Conservation (phyloP, 192 early-diverging fungal genomes). For the Coemansia sp. region DNA sequence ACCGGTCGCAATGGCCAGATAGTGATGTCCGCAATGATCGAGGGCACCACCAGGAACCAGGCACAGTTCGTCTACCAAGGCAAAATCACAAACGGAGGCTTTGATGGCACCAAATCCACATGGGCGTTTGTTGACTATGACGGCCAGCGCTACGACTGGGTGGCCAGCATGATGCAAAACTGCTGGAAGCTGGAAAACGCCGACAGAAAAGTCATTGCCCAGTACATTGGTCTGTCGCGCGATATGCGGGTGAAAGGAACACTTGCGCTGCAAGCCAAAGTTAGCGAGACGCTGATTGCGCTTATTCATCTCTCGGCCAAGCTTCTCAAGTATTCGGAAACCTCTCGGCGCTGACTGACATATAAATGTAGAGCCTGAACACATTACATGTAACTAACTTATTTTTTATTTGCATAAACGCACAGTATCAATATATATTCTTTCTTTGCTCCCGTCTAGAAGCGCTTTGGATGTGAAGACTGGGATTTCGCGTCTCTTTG, state of each 20-base stretch:
- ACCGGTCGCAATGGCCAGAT: constrained; percentile 14
- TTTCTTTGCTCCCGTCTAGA: neutral
- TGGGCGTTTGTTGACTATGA: constrained; percentile 49
- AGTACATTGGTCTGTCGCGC: constrained; percentile 43
- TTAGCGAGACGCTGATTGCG: constrained; percentile 38
- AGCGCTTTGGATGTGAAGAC: neutral
- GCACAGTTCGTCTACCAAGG: constrained; percentile 39
- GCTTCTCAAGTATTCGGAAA: constrained; percentile 30
- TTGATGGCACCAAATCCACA: constrained; percentile 25
- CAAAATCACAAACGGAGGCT: constrained; percentile 32
- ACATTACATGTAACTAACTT: neutral
- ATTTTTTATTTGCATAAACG: neutral
- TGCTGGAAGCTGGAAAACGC: constrained; percentile 51
- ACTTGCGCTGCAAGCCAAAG: constrained; percentile 26
- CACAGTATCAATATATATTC: neutral
- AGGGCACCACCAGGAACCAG: constrained; percentile 24
- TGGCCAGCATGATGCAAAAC: constrained; percentile 48
- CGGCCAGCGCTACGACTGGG: constrained; percentile 41
- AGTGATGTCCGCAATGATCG: constrained; percentile 25
- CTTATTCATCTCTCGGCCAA: constrained; percentile 33
- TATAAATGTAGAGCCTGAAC: neutral
- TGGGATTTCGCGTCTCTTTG: neutral
- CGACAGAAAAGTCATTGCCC: constrained; percentile 23
- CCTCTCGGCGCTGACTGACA: neutral
- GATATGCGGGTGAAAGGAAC: constrained; percentile 39